Evolutionary conservation across 2,329 filamentous ascomycete genomes (phyloP).

Genomic region (Pseudophaeomoniella oleicola): DNA sequence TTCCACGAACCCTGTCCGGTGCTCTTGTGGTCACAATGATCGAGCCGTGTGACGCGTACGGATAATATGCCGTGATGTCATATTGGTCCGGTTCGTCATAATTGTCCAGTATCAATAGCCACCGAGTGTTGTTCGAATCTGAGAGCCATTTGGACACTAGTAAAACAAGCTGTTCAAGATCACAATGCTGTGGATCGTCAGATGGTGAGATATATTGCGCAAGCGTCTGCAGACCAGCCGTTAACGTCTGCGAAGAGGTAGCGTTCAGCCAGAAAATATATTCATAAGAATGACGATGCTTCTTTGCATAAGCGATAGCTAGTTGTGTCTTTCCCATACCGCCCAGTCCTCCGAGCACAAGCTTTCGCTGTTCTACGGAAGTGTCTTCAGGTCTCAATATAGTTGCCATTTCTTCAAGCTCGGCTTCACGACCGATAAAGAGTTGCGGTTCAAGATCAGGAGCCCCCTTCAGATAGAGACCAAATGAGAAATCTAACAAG

Average conservation of each 20-base stretch:
- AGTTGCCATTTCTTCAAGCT: conserved; percentile 9
- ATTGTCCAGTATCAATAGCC: conserved; percentile 13
- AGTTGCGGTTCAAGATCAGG: conserved; percentile 8
- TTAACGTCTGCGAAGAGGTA: conserved; percentile 20
- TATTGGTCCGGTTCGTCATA: conserved; percentile 8
- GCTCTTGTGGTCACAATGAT: conserved; percentile 11
- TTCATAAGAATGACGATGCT: conserved; percentile 20
- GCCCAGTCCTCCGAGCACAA: conserved; percentile 26
- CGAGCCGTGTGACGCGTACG: conserved; percentile 7
- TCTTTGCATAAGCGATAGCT: conserved; percentile 21
- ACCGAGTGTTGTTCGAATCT: conserved; percentile 7
- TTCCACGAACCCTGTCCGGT: conserved; percentile 4
- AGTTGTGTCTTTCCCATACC: conserved; percentile 34
- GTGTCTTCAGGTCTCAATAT: too few relatives aligned
- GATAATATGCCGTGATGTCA: conserved; percentile 3
- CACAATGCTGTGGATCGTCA: not conserved
- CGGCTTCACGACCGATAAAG: conserved; percentile 10
- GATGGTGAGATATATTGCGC: conserved; percentile 1
- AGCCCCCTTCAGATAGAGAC: conserved; percentile 5
- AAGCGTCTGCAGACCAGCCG: conserved; percentile 14
- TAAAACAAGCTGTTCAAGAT: not conserved
- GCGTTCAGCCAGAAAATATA: conserved; percentile 30
- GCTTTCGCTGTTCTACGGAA: too few relatives aligned
- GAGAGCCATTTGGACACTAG: conserved; percentile 7
- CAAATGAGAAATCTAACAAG: too few relatives aligned